Base-by-base conservation (phyloP, 768 basidiomycete genomes). In the Megacollybia marginata region DNA sequence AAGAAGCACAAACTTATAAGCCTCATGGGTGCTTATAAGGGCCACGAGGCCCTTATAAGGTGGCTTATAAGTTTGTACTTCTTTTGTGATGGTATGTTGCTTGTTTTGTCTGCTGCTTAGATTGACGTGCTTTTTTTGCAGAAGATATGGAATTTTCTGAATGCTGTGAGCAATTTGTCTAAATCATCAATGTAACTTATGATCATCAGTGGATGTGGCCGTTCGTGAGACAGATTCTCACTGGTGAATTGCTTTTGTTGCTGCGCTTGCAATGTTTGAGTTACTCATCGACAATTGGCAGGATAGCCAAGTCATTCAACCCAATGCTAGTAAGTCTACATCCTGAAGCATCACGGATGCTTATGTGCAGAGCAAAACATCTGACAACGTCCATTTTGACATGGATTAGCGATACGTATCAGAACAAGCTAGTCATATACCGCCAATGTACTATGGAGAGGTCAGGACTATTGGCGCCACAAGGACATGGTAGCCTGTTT, bases 141-240 rank as follows among this genome's bases (percentile, higher is more conserved):
- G 94, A 98, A 68, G 94, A 98, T 66, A 95, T 95, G 91, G 94
- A 96, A 65, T 96, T 94, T 66, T 85, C 89, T 1, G 91, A 92
- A 56, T 95, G 92, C 59, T 68, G 88, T 90, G 58, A 72, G 88
- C 79, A 4, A 43, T 48, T 19, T 36, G 48, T 28, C 33, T 35
- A 49, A 3, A 15, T 32, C 10, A 33, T 55, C 42, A 36, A 46
- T 20, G 44, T 50, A 15, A 34, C 50, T 46, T 36, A 51, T 33
- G 33, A 20, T 52, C 49, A 33, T 48, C 55, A 91, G 87, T 97
- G 59, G 92, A 96, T 57, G 84, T 88, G 7, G 94, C 94, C 20
- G 81, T 79, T 8, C 73, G 70, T 40, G 88, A 94, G 60, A 62
- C 61, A 20, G 89, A 96, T 59, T 81, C 91, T 1, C 76, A 88